Base-by-base conservation (phyloP, 768 basidiomycete species). In the Punctularia strigosozonata region DNA sequence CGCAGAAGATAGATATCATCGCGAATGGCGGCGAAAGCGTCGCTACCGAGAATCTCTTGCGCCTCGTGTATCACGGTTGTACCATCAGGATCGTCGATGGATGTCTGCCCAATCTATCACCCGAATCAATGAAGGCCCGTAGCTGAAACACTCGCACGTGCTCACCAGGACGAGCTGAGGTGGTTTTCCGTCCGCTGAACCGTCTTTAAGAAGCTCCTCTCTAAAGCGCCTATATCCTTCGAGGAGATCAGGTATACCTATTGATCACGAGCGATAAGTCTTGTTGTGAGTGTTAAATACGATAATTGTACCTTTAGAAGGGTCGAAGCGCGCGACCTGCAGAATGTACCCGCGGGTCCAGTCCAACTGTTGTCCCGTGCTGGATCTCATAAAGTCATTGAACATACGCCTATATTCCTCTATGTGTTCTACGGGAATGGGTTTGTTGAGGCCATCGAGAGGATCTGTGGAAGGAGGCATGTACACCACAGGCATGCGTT, bases 381-480 rank as follows among this genome's bases (percentile, higher is more conserved):
- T 10, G 8, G 33, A 10, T 8, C 19, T 10, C 8, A 34, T 34
- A 10, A 34, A 34, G 12, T 12, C 12, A 20, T 19, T 20, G 18
- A 34, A 34, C 33, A 34, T 34, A 19, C 20, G 33, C 19, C 33
- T 10, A 19, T 34, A 34, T 8, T 8, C 19, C 18, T 12, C 8
- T 19, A 34, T 8, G 10, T 8, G 7, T 8, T 13, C 12, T 19
- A 10, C 33, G 8, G 33, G 13, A 19, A 34, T 34, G 12, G 33
- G 33, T 19, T 34, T 34, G 33, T 34, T 34, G 10, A 34, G 19
- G 13, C 33, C 33, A 19, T 34, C 33, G 20, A 34, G 33, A 19
- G 33, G 33, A 34, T 34, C 33, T 12, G 33, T 34, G 18, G 10
- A 34, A 10, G 33, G 33, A 12, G 33, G 33, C 33, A 34, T 34